These are phyloP conservation scores for Lentinula guzmanii DNA, from an alignment of 768 basidiomycete species.

Conservation along the genomic window DNA sequence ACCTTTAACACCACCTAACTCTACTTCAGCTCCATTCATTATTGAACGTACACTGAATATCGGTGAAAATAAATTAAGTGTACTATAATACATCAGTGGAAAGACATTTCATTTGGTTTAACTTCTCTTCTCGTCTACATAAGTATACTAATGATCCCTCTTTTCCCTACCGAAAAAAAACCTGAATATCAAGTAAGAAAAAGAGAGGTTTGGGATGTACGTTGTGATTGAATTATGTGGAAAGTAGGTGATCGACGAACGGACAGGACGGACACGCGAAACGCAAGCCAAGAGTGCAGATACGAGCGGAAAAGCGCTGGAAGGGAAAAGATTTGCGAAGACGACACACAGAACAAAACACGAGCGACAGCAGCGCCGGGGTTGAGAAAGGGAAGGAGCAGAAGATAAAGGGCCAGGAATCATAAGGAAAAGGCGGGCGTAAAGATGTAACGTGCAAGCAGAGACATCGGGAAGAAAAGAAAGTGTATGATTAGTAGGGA, in stretches of 20 bases:
- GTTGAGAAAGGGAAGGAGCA: neutral
- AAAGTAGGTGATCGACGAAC: neutral
- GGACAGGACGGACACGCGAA: neutral
- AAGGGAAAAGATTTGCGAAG: neutral
- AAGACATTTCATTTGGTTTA: slow-evolving; percentile 5
- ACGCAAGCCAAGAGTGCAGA: neutral
- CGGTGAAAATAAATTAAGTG: slow-evolving; percentile 6
- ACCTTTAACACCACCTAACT: too few species aligned
- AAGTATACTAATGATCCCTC: neutral
- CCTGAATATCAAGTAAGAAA: neutral
- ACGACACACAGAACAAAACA: slow-evolving; percentile 7
- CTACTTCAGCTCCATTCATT: too few species aligned
- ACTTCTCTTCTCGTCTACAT: slow-evolving; percentile 8
- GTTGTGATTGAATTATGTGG: neutral
- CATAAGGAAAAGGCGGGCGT: neutral
- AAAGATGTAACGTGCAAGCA: neutral
- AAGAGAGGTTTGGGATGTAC: neutral
- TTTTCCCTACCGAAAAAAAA: slow-evolving; percentile 1
- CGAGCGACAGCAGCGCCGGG: slow-evolving; percentile 6
- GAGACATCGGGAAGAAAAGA: neutral
- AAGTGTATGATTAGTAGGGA: slow-evolving; percentile 1
- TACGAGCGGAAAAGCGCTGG: neutral
- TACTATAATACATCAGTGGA: slow-evolving; percentile 7
- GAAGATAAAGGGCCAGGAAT: neutral
- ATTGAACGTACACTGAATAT: too few species aligned